phyloP scores from a whole-genome alignment of 2,329 filamentous ascomycete species.

The Cladosporium austrohemisphaericum region DNA sequence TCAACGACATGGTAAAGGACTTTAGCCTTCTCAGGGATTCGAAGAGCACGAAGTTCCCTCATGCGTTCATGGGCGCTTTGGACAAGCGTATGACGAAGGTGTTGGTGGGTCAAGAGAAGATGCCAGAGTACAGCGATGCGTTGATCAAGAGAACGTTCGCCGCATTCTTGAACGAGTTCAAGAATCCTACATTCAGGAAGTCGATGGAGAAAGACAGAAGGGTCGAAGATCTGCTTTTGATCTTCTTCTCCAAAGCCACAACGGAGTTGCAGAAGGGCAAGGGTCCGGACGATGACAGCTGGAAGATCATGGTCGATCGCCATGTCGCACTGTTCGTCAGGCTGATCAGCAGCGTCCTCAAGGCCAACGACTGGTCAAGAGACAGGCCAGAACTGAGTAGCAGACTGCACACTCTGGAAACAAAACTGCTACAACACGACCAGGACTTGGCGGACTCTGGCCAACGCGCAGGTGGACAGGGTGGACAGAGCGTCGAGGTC shows the following conservation, averaged over 20 bases:
- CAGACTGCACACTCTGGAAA: slow-evolving; percentile 77
- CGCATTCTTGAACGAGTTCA: slow-evolving; percentile 89
- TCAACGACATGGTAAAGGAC: slow-evolving; percentile 85
- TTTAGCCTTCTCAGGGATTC: slow-evolving; percentile 65
- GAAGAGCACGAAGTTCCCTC: slow-evolving; percentile 67
- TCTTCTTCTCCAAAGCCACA: slow-evolving; percentile 92
- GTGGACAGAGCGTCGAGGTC: slow-evolving; percentile 71
- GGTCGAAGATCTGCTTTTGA: slow-evolving; percentile 86
- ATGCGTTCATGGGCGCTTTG: slow-evolving; percentile 66
- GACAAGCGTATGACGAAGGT: slow-evolving; percentile 79
- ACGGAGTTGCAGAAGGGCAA: slow-evolving; percentile 82
- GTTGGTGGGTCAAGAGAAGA: slow-evolving; percentile 73
- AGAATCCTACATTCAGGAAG: slow-evolving; percentile 81
- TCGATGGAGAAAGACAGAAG: slow-evolving; percentile 90
- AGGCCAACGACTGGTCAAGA: slow-evolving; percentile 77
- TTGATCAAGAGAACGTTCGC: slow-evolving; percentile 90
- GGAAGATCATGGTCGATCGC: slow-evolving; percentile 88
- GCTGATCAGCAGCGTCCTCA: slow-evolving; percentile 73
- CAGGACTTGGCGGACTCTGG: slow-evolving; percentile 72
- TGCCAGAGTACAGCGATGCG: slow-evolving; percentile 87
- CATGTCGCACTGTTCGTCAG: slow-evolving; percentile 94
- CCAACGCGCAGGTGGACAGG: slow-evolving; percentile 54
- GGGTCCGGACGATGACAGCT: slow-evolving; percentile 73
- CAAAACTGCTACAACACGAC: slow-evolving; percentile 88
- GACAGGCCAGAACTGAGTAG: slow-evolving; percentile 80